Base-by-base conservation (phyloP, 257 asterid genomes). In the Forsythia suspensa region DNA sequence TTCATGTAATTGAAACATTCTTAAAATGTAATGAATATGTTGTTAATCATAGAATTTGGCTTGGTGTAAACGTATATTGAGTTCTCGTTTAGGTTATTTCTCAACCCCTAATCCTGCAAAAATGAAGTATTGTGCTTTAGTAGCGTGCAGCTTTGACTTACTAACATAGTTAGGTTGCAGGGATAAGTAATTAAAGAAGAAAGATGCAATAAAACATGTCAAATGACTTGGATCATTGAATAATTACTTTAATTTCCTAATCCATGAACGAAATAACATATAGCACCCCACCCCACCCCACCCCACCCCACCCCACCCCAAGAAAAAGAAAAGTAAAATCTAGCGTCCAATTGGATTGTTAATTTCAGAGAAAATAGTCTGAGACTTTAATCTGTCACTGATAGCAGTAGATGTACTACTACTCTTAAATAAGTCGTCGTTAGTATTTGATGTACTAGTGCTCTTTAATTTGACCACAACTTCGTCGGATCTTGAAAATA, bases 361-460 rank as follows among this genome's bases (percentile, higher is more conserved):
- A 72, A 91, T 72, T 78, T 89, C 89, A 3, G 94, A 87, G 71
- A 89, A 91, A 59, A 86, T 77, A 0, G 77, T 82, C 1, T 39
- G 73, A 4, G 85, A 74, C 79, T 81, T 83, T 68, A 79, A 29
- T 55, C 21, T 79, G 0, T 51, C 81, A 77, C 79, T 21, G 24
- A 1, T 12, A 13, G 68, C 36, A 46, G 34, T 72, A 42, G 61
- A 79, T 16, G 55, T 65, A 66, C 57, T 52, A 52, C 72, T 48
- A 51, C 39, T 40, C 55, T 46, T 13, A 13, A 6, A 46, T 46
- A 46, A 6, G 55, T 13, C 55, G 12, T 4, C 72, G 48, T 77
- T 73, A n/a, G 12, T 75, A 80, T 24, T 41, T 2, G 85, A 70
- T 57, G 72, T 52, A 4, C 12, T 12, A 46, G 55, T 12, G n/a